Percentiles rank a stretch among this genome's conserved stretches.
Evolutionary conservation across 1,139 yeast genomes (phyloP).

Genomic region (Taphrina sp.): DNA sequence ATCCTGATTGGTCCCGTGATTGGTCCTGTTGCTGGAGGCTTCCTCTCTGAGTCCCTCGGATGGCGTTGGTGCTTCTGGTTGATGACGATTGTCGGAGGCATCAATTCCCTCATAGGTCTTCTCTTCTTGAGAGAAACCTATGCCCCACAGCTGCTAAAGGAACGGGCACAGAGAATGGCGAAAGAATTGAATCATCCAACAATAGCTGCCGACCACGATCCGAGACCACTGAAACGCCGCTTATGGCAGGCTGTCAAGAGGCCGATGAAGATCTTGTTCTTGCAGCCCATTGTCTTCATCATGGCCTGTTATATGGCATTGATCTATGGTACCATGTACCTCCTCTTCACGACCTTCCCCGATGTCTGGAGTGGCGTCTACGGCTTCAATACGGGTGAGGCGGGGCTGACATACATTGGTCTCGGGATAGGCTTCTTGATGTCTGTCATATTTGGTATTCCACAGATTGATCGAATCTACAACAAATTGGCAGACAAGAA

Average conservation of each 20-base stretch:
- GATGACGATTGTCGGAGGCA: slow-evolving; percentile 47
- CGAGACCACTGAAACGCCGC: slow-evolving; percentile 1
- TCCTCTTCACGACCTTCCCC: slow-evolving; percentile 77
- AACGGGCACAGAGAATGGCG: slow-evolving; percentile 7
- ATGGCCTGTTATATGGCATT: slow-evolving; percentile 63
- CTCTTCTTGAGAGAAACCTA: slow-evolving; percentile 74
- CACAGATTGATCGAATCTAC: slow-evolving; percentile 40
- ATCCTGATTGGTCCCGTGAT: slow-evolving; percentile 68
- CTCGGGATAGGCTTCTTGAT: slow-evolving; percentile 53
- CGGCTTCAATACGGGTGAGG: slow-evolving; percentile 56
- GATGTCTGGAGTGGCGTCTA: slow-evolving; percentile 63
- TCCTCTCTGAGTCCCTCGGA: slow-evolving; percentile 60
- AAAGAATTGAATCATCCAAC: slow-evolving; percentile 8
- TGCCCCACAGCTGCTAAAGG: slow-evolving; percentile 63
- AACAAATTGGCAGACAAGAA: slow-evolving; percentile 41
- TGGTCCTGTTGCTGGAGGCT: slow-evolving; percentile 76
- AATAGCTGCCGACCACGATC: slow-evolving; percentile 18
- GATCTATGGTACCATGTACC: slow-evolving; percentile 60
- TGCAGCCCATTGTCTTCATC: slow-evolving; percentile 59
- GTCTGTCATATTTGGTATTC: slow-evolving; percentile 42
- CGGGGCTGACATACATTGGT: slow-evolving; percentile 50
- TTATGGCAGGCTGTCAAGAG: slow-evolving; percentile 41
- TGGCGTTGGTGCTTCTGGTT: slow-evolving; percentile 65
- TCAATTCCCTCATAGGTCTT: slow-evolving; percentile 64
- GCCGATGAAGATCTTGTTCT: slow-evolving; percentile 54